Percentiles rank a stretch among this genome's conserved stretches.
Conservation (phyloP, 257 asterid species). For the Voacanga thouarsii region DNA sequence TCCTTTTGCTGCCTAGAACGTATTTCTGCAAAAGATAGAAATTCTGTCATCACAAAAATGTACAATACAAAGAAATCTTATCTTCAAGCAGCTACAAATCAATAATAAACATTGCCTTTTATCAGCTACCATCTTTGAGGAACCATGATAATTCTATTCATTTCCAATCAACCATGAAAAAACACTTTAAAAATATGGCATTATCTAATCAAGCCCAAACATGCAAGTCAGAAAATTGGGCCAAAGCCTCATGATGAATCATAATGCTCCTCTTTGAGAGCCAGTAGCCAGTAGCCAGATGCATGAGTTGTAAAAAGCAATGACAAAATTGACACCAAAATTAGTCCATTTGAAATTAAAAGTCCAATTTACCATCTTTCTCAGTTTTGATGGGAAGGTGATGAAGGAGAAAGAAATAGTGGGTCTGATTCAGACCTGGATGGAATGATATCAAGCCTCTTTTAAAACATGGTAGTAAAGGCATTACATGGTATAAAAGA, state of each 20-base stretch:
- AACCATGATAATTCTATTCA: background rate
- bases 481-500: background rate
- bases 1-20: conserved; percentile 57
- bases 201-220: background rate
- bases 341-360: background rate
- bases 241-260: background rate
- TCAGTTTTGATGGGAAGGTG: background rate
- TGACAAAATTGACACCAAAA: background rate
- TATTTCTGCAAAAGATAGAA: conserved; percentile 46
- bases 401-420: background rate
- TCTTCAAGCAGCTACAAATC: background rate
- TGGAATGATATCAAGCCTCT: background rate
- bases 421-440: background rate
- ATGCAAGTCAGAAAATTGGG: background rate
- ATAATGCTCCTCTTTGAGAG: background rate
- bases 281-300: background rate
- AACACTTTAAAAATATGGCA: background rate
- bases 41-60: conserved; percentile 10
- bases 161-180: background rate
- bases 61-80: background rate
- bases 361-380: background rate
- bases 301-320: background rate
- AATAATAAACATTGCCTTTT: background rate
- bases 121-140: background rate
- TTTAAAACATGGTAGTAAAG: background rate